Percentiles rank a stretch among this genome's conserved stretches.
These are phyloP conservation scores for Cryptococcus sp. DNA, from an alignment of 1,284 basidiomycete genomes.

Conservation along the genomic window DNA sequence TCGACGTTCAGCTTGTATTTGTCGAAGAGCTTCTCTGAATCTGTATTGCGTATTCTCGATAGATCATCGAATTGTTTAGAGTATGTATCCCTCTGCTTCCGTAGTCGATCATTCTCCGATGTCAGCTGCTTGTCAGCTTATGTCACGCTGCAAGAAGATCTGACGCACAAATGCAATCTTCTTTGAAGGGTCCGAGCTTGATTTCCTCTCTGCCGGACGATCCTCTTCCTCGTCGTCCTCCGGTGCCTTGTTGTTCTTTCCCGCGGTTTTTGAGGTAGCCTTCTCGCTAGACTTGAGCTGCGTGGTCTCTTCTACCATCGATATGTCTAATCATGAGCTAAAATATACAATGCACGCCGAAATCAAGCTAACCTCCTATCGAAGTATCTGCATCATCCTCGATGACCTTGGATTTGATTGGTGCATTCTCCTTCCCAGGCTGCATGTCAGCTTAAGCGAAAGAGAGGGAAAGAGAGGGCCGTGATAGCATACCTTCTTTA, in stretches of 20 bases:
- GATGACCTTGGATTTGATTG: constrained; percentile 5
- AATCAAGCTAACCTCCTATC: constrained; percentile 3
- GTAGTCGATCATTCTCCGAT: constrained; percentile 27
- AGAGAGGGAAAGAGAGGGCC: background rate
- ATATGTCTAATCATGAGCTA: background rate
- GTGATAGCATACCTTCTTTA: background rate
- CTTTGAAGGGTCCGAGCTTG: constrained; percentile 1
- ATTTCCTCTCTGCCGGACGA: constrained; percentile 2
- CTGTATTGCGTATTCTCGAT: constrained; percentile 29
- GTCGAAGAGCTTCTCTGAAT: constrained; percentile 29
- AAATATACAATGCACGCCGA: constrained; percentile 2
- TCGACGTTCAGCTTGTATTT: constrained; percentile 39
- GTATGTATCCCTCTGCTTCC: constrained; percentile 34
- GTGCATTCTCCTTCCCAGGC: constrained; percentile 25
- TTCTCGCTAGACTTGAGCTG: constrained; percentile 1
- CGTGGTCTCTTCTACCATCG: background rate
- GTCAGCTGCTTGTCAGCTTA: constrained; percentile 20
- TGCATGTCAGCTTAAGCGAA: background rate
- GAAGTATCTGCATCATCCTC: constrained; percentile 3
- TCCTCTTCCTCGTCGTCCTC: constrained; percentile 4
- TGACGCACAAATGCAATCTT: constrained; percentile 16
- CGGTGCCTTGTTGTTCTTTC: constrained; percentile 1
- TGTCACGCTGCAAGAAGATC: background rate
- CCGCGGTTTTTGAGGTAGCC: constrained; percentile 1
- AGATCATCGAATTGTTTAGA: constrained; percentile 45